A percentile compares a stretch with the other conserved stretches of the same genome.
These are phyloP conservation scores for Sporothrix luriei DNA, from an alignment of 2,329 filamentous ascomycete species.

Conservation along the genomic window DNA sequence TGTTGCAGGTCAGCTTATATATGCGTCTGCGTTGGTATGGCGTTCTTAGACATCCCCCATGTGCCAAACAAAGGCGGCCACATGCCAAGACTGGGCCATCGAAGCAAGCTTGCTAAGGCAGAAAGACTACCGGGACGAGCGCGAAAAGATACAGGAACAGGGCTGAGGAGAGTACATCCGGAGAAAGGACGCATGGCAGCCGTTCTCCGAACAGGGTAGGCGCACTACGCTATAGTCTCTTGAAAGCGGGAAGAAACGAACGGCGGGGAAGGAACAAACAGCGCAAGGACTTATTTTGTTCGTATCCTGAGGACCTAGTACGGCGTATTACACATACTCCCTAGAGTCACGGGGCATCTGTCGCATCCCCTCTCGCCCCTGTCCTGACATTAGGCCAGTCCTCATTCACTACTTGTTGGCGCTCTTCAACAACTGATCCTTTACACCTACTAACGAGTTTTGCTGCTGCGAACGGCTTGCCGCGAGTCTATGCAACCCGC, in stretches of 20 bases:
- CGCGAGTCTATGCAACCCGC: conserved; percentile 2
- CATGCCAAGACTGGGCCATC: too few species aligned
- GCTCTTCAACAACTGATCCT: background rate
- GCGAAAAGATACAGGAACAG: conserved; percentile 7
- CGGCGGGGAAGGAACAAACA: conserved; percentile 12
- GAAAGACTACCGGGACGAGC: background rate
- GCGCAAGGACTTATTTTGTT: background rate
- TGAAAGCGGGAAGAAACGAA: background rate
- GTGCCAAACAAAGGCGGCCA: background rate
- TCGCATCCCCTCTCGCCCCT: background rate
- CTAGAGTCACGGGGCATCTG: background rate
- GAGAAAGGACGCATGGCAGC: background rate
- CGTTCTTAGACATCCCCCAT: background rate
- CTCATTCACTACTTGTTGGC: conserved; percentile 13
- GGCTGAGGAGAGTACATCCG: background rate
- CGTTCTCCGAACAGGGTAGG: conserved; percentile 3
- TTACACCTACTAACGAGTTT: background rate
- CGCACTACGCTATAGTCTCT: background rate
- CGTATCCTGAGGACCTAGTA: too few species aligned
- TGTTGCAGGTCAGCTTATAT: background rate
- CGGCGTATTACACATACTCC: too few species aligned
- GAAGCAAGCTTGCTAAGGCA: background rate
- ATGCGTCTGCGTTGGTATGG: background rate
- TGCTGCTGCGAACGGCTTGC: background rate
- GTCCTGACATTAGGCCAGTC: conserved; percentile 5